Evolutionary conservation across 108 stramenopile species (phyloP), one percentile per base, ranked within the genome.

Genomic region (Discostella pseudostelligera): DNA sequence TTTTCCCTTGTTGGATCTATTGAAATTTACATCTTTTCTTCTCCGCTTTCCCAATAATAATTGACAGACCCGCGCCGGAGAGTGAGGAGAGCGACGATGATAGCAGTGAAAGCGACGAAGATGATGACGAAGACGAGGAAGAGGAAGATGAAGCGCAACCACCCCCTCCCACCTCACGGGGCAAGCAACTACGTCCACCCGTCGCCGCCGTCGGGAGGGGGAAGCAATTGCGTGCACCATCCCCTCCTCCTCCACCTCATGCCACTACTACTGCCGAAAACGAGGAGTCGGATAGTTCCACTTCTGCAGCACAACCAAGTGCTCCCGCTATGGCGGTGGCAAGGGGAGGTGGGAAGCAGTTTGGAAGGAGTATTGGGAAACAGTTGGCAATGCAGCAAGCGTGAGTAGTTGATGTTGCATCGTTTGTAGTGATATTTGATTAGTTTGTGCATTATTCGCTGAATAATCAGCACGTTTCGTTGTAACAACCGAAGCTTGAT

Each of bases 191-290:
- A n/a, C 71, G 80, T 44, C 55, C 55, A 8, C 12, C 49, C 24
- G 14, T 20, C 46, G 16, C 46, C 10, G 21, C 19, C 26, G 68
- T 80, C 16, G 62, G 78, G 0, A 76, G 82, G 13, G 90, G 90
- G n/a, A 92, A 92, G 55, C 81, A 84, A 40, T 67, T 92, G 45
- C 83, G 79, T 32, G 62, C 80, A 49, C 81, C 81, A 58, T 74
- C 49, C 3, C 28, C 63, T 13, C 48, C 59, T 16, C 4, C 48
- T 2, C 53, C 24, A 0, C 20, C 47, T 1, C 47, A n/a, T n/a
- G n/a, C n/a, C 32, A 32, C 5, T 37, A 67, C 69, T 20, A 71
- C 79, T 16, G 79, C 80, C 9, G 79, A 83, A 42, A 80, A 81
- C 21, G 86, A 77, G 20, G 79, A 82, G 16, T 59, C 63, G 28